These are phyloP conservation scores for Agaricus blazei DNA, from an alignment of 768 basidiomycete species.

Conservation along the genomic window DNA sequence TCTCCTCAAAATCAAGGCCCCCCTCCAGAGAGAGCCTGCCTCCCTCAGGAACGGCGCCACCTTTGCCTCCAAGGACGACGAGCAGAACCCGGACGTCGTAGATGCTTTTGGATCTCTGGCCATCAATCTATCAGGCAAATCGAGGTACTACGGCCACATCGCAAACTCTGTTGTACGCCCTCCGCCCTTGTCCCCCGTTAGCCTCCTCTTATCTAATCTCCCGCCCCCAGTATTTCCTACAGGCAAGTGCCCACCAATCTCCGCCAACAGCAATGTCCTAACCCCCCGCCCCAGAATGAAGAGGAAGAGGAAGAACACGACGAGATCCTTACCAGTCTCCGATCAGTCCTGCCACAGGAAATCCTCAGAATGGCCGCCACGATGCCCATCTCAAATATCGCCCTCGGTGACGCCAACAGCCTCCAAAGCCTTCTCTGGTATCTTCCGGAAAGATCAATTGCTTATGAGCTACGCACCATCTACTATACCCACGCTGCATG, in stretches of 20 bases:
- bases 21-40: constrained; percentile 63
- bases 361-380: constrained; percentile 61
- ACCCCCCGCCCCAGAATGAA: constrained; percentile 52
- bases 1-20: constrained; percentile 69
- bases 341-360: constrained; percentile 53
- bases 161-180: constrained; percentile 70
- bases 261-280: constrained; percentile 20
- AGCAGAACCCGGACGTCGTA: constrained; percentile 59
- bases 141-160: constrained; percentile 72
- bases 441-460: constrained; percentile 56
- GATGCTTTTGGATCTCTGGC: constrained; percentile 80
- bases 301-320: constrained; percentile 41
- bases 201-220: constrained; percentile 12
- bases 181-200: background rate
- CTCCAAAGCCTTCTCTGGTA: constrained; percentile 63
- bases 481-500: constrained; percentile 65
- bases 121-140: constrained; percentile 64
- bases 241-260: constrained; percentile 38
- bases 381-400: constrained; percentile 51
- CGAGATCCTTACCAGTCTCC: constrained; percentile 42
- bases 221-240: constrained; percentile 58
- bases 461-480: constrained; percentile 53
- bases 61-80: constrained; percentile 52
- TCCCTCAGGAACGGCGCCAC: constrained; percentile 31
- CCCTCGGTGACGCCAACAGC: constrained; percentile 39